Evolutionary conservation across 805 yeast genomes (phyloP).

Genomic region (Schizosaccharomyces pombe): ASM294v3 CU329670.1:1370501-1371000

Average conservation of each 20-base stretch:
- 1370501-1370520: not conserved
- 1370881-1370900: not conserved
- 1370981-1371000: not conserved
- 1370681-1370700: too few species aligned
- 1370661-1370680: not conserved
- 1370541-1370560: not conserved
- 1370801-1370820: not conserved
- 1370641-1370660: not conserved
- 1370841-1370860: not conserved
- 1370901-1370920: not conserved
- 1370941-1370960: not conserved
- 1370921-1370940: not conserved
- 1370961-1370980: not conserved
- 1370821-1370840: not conserved
- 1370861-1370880: conserved; percentile 1
- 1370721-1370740: not conserved
- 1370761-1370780: not conserved
- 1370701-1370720: not conserved
- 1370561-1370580: not conserved
- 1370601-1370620: not conserved
- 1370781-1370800: not conserved
- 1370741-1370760: not conserved
- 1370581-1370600: not conserved
- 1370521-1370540: not conserved
- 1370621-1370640: not conserved